A percentile compares a stretch with the other conserved stretches of the same genome.
Conservation (phyloP, 2,329 filamentous ascomycete species). For the Neofusicoccum umdonicola region DNA sequence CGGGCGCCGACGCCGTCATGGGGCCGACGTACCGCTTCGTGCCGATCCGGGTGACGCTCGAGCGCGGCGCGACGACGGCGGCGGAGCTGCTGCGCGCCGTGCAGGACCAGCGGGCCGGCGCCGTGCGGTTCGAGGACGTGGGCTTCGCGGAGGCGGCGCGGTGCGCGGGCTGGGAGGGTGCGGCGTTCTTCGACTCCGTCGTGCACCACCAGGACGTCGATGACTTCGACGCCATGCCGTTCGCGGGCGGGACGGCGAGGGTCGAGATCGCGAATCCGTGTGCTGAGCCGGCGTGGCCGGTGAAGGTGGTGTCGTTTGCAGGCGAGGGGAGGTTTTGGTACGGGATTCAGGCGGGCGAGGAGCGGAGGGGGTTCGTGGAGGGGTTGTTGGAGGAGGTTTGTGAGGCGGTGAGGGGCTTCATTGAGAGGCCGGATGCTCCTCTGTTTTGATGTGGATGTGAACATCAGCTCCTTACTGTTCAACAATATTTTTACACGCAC, state of each 20-base stretch:
- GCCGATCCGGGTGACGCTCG: constrained; percentile 55
- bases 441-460: not conserved
- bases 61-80: constrained; percentile 45
- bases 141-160: constrained; percentile 36
- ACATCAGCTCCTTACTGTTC: too few species aligned
- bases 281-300: constrained; percentile 26
- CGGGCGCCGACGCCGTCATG: constrained; percentile 55
- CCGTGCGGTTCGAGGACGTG: constrained; percentile 35
- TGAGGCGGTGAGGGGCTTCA: not conserved
- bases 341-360: not conserved
- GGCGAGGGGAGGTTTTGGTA: constrained; percentile 20
- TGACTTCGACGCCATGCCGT: constrained; percentile 53
- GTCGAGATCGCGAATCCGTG: constrained; percentile 59
- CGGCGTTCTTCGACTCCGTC: constrained; percentile 36
- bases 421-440: not conserved
- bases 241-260: constrained; percentile 32
- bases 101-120: constrained; percentile 35
- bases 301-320: constrained; percentile 26
- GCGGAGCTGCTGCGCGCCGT: constrained; percentile 34
- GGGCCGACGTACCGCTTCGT: constrained; percentile 69
- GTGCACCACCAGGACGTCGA: constrained; percentile 47
- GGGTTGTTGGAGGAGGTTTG: not conserved
- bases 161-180: constrained; percentile 28
- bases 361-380: not conserved
- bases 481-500: too few species aligned